A percentile compares a stretch with the other conserved stretches of the same genome.
Evolutionary conservation across 2,329 filamentous ascomycete species (phyloP).

Genomic region (Fusarium sp.): DNA sequence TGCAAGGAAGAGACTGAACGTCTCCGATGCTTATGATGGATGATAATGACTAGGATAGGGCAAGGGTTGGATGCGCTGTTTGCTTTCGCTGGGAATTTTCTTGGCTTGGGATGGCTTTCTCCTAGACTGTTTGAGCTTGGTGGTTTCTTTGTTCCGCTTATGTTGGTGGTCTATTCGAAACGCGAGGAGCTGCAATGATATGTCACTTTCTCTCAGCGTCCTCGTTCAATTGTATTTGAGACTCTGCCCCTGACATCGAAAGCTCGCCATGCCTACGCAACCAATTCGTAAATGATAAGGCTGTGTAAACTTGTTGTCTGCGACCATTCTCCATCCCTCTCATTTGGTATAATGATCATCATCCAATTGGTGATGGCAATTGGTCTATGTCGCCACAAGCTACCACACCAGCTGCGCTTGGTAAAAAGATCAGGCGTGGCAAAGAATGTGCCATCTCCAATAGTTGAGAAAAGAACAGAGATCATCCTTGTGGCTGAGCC

Average conservation of each 20-base stretch:
- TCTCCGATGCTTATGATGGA: background rate
- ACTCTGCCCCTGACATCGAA: background rate
- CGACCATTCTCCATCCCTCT: background rate
- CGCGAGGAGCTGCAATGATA: background rate
- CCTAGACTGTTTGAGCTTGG: slow-evolving; percentile 9
- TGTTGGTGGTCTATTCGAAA: slow-evolving; percentile 14
- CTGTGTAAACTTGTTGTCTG: background rate
- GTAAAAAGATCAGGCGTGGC: background rate
- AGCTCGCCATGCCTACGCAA: background rate
- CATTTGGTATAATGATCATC: background rate
- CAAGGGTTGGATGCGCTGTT: background rate
- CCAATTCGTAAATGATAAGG: slow-evolving; percentile 1
- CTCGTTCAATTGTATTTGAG: background rate
- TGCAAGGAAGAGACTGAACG: background rate
- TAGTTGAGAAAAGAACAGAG: background rate
- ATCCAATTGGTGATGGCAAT: background rate
- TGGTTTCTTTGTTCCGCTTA: background rate
- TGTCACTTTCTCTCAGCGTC: background rate
- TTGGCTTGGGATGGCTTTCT: background rate
- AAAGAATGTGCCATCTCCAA: background rate
- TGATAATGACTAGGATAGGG: background rate
- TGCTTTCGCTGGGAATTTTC: background rate
- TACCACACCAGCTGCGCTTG: background rate
- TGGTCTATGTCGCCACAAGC: background rate
- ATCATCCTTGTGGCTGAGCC: slow-evolving; percentile 10